A percentile compares a stretch with the other conserved stretches of the same genome.
phyloP scores from a whole-genome alignment of 345 rosid genomes.

The Gossypium raimondii region DNA sequence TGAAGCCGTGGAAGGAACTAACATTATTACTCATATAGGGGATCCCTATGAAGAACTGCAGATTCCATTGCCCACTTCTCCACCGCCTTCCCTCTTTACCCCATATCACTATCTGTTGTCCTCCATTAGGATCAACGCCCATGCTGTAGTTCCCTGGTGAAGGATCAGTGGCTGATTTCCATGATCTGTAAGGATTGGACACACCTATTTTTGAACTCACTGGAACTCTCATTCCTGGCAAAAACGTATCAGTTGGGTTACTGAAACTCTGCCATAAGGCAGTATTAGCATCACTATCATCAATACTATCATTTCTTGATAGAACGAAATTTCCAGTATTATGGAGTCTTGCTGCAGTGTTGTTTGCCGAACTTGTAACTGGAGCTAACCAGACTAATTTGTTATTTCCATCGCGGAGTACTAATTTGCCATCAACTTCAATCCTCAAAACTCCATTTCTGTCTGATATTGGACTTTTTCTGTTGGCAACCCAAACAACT shows the following conservation, averaged over 20 bases:
- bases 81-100: constrained; percentile 40
- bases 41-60: constrained; percentile 47
- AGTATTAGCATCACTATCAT: neutral
- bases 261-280: constrained; percentile 59
- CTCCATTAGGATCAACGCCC: constrained; percentile 57
- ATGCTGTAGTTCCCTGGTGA: constrained; percentile 51
- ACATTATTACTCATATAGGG: constrained; percentile 37
- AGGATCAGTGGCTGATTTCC: constrained; percentile 62
- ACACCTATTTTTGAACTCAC: constrained; percentile 35
- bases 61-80: constrained; percentile 86
- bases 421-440: constrained; percentile 47
- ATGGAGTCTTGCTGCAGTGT: constrained; percentile 28
- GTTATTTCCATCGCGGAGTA: constrained; percentile 37
- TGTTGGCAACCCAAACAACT: constrained; percentile 70
- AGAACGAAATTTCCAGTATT: constrained; percentile 39
- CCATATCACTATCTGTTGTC: constrained; percentile 78
- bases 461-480: constrained; percentile 44
- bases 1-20: constrained; percentile 47
- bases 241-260: constrained; percentile 51
- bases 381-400: constrained; percentile 44
- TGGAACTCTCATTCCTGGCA: constrained; percentile 55
- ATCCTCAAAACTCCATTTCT: constrained; percentile 41
- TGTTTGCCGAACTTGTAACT: constrained; percentile 23
- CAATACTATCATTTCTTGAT: constrained; percentile 22
- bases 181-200: constrained; percentile 40